phyloP scores from a whole-genome alignment of 345 rosid genomes.

The Populus euphratica region DNA sequence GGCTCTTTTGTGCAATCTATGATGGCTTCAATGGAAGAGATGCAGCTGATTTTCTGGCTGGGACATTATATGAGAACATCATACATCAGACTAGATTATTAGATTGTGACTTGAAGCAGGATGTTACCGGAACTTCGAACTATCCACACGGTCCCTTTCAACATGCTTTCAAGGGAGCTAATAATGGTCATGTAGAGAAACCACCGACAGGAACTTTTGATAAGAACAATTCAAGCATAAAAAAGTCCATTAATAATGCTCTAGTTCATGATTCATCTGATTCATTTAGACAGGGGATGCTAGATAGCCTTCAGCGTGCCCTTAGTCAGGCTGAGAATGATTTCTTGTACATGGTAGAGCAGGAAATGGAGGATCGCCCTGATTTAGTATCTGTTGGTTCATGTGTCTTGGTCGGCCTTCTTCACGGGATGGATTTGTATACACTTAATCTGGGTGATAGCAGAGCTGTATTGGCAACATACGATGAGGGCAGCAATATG shows the following conservation, averaged over 20 bases:
- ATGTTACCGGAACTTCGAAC: constrained; percentile 18
- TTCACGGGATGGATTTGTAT: constrained; percentile 69
- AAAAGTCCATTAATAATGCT: constrained; percentile 11
- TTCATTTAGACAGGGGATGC: constrained; percentile 59
- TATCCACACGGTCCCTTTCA: constrained; percentile 21
- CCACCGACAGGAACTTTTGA: constrained; percentile 6
- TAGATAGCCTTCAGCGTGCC: constrained; percentile 74
- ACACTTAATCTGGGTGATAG: constrained; percentile 88
- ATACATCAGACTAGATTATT: constrained; percentile 50
- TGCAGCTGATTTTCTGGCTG: constrained; percentile 97
- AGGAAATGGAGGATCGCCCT: constrained; percentile 97
- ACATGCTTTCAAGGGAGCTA: constrained; percentile 25
- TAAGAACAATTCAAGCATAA: constrained; percentile 8
- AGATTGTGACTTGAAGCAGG: constrained; percentile 53
- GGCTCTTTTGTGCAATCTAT: constrained; percentile 85
- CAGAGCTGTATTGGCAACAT: constrained; percentile 82
- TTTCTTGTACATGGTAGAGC: constrained; percentile 87
- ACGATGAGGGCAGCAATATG: constrained; percentile 28
- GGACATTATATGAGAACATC: constrained; percentile 79
- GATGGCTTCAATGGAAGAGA: constrained; percentile 98
- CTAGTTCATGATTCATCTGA: constrained; percentile 25
- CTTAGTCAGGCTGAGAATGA: constrained; percentile 81
- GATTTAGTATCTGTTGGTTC: constrained; percentile 94
- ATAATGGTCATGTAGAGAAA: constrained; percentile 4
- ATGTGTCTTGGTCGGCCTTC: constrained; percentile 82